These are phyloP conservation scores for Cajanus cajan DNA, from an alignment of 306 rosid species.

Conservation along the genomic window DNA sequence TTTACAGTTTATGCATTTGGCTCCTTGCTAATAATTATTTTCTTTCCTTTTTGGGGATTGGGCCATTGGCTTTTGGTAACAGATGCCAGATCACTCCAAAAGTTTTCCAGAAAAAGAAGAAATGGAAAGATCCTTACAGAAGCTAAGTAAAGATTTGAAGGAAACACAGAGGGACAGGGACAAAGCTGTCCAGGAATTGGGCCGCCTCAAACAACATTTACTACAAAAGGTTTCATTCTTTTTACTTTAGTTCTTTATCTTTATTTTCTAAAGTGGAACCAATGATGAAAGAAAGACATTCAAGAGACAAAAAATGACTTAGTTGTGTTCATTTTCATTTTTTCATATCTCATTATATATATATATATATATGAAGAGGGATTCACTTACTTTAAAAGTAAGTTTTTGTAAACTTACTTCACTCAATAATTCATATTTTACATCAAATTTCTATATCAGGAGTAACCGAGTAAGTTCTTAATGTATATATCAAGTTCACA, in stretches of 20 bases:
- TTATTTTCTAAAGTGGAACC: neutral
- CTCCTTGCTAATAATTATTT: neutral
- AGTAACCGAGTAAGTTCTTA: too few relatives aligned
- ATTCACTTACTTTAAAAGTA: too few relatives aligned
- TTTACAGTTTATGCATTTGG: neutral
- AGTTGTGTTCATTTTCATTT: neutral
- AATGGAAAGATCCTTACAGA: slow-evolving; percentile 61
- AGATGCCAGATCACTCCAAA: slow-evolving; percentile 53
- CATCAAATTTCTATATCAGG: too few relatives aligned
- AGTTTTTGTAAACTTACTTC: too few relatives aligned
- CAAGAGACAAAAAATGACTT: neutral
- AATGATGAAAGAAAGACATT: neutral
- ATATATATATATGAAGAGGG: too few relatives aligned
- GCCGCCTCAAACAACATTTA: slow-evolving; percentile 88
- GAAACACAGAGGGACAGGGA: slow-evolving; percentile 62
- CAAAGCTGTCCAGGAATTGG: slow-evolving; percentile 67
- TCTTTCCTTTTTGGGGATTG: neutral
- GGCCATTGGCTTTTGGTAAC: slow-evolving; percentile 8
- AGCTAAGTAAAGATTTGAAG: slow-evolving; percentile 55
- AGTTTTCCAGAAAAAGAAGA: slow-evolving; percentile 65
- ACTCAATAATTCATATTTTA: too few relatives aligned
- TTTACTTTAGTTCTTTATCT: neutral
- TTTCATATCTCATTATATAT: neutral
- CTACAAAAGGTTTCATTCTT: slow-evolving; percentile 66
- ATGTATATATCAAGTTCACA: too few relatives aligned